Base-by-base conservation (phyloP, 2,329 filamentous ascomycete species). In the Cladobotryum protrusum region DNA sequence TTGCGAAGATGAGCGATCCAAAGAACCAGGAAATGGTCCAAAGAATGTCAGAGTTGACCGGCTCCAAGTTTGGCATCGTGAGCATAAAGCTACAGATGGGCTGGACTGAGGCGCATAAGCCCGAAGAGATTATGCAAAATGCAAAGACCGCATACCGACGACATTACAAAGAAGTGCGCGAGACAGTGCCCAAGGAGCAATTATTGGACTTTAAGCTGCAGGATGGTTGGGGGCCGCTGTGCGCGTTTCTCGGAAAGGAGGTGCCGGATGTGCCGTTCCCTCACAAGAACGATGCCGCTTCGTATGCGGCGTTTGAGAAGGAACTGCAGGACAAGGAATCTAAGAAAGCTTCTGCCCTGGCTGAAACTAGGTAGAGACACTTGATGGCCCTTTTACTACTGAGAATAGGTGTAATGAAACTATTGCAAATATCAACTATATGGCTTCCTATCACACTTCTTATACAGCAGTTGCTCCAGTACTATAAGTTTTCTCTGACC, bases 221-320 rank as follows among this genome's bases (percentile, higher is more conserved):
- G 18, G 63, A 69, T 20, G 66, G 66, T 36, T 70, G 65, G 67
- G 66, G 56, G 15, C 66, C 66, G 5, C 57, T 70, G 17, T 70
- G 67, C 54, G 44, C 59, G 36, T 70, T 70, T 48, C 56, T 70
- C 0, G 64, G 63, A 36, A 65, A 66, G 39, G 52, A 61, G 0
- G 57, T 69, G 0, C 68, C 67, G 2, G 52, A 56, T 6, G 49
- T 29, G 20, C 41, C 52, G 2, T 61, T 62, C 37, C 60, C 59
- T 0, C 53, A 57, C 18, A 9, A 29, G 24, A 29, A 29, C 24
- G 24, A 29, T 29, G 24, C 24, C 6, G 24, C 24, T 29, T 6
- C 24, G 24, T 29, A 29, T 29, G 24, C 24, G 6, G 11, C 7
- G 6, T 29, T 29, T 29, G 24, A 29, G 24, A 29, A 29, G 24